A percentile compares a stretch with the other conserved stretches of the same genome.
Conservation (phyloP, 192 early-diverging fungal genomes). For the Geranomyces michiganensis region DNA sequence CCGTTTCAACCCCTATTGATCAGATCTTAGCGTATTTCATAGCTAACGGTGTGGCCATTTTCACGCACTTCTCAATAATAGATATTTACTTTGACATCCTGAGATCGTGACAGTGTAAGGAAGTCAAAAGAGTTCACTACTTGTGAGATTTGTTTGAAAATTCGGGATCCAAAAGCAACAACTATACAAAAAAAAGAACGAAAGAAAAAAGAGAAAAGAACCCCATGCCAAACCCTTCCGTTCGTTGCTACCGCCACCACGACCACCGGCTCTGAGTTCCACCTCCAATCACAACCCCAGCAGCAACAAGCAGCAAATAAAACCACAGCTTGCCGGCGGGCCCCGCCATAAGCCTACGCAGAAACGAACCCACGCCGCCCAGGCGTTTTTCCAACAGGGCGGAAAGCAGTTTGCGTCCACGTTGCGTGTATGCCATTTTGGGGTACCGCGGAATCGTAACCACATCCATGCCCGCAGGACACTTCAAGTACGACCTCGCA, state of each 20-base stretch:
- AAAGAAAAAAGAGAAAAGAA: too few relatives aligned
- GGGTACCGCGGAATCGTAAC: constrained; percentile 31
- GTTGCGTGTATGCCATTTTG: background rate
- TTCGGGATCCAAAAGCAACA: too few relatives aligned
- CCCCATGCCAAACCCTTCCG: too few relatives aligned
- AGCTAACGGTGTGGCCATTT: too few relatives aligned
- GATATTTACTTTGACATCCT: too few relatives aligned
- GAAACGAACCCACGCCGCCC: background rate
- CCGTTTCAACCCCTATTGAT: constrained; percentile 85
- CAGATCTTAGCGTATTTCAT: background rate
- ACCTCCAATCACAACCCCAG: background rate
- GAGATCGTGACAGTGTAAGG: too few relatives aligned
- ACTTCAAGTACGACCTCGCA: constrained; percentile 45
- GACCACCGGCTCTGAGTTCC: background rate
- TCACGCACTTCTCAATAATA: too few relatives aligned
- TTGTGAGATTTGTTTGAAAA: too few relatives aligned
- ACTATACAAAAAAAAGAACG: too few relatives aligned
- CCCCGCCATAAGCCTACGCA: background rate
- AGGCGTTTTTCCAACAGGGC: background rate
- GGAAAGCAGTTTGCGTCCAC: background rate
- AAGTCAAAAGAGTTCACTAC: too few relatives aligned
- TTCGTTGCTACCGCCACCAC: constrained; percentile 5
- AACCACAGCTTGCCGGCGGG: background rate
- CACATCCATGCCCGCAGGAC: constrained; percentile 18
- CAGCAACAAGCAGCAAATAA: background rate